A percentile compares a stretch with the other conserved stretches of the same genome.
Evolutionary conservation across 1,284 basidiomycete species (phyloP).

Genomic region (Xerocomus minutiporus): DNA sequence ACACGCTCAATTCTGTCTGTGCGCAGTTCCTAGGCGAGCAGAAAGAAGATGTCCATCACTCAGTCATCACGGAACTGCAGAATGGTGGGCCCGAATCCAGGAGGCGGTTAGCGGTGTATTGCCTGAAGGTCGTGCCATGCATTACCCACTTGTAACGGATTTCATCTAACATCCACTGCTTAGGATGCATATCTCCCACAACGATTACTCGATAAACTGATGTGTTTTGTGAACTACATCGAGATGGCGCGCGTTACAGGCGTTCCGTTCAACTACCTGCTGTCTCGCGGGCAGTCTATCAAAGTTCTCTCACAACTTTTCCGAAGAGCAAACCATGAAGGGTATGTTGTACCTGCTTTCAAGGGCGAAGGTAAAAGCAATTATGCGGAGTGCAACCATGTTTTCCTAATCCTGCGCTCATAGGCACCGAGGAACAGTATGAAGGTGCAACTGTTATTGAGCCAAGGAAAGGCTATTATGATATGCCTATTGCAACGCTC

Average conservation of each 20-base stretch:
- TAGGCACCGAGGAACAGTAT: conserved; percentile 89
- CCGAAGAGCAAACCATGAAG: conserved; percentile 83
- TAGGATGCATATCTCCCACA: conserved; percentile 96
- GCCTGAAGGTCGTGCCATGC: conserved; percentile 69
- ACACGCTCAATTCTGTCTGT: conserved; percentile 94
- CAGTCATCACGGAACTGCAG: conserved; percentile 93
- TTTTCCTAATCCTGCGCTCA: conserved; percentile 1
- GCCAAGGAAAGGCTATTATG: conserved; percentile 90
- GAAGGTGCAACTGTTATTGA: conserved; percentile 98
- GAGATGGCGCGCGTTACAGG: conserved; percentile 97
- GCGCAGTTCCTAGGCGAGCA: conserved; percentile 95
- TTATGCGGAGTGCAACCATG: neutral
- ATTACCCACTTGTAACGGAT: neutral
- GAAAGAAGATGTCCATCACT: conserved; percentile 96
- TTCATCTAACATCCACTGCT: neutral
- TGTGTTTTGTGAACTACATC: conserved; percentile 96
- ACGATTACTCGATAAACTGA: conserved; percentile 88
- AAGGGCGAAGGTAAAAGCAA: conserved; percentile 68
- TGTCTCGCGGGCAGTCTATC: conserved; percentile 91
- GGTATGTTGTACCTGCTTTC: conserved; percentile 79
- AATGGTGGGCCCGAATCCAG: conserved; percentile 91
- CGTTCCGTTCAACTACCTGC: conserved; percentile 93
- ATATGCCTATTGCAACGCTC: conserved; percentile 90
- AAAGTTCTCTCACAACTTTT: conserved; percentile 93
- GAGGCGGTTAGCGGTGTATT: conserved; percentile 89